Base-by-base conservation (phyloP, 2,329 filamentous ascomycete genomes). In the Cryphonectria japonica region DNA sequence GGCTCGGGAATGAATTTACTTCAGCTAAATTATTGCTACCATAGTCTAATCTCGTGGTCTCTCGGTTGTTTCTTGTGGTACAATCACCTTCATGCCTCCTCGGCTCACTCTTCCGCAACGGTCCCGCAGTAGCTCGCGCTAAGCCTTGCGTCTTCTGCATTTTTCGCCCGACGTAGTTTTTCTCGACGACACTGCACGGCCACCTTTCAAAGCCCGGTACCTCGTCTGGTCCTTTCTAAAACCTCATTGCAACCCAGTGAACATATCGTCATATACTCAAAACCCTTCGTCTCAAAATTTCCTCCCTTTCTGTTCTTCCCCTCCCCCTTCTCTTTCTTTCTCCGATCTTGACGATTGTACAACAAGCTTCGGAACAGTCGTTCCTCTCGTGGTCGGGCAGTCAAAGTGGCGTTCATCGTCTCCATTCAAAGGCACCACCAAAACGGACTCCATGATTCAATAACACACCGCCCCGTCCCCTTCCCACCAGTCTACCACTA, bases 371-470 rank as follows among this genome's bases (percentile, higher is more conserved):
- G 19, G 29, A 62, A 34, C 4, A 26, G 16, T 22, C 2, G 22
- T 32, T 34, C 13, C 32, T 13, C 2, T 14, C n/a, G 8, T 37
- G 41, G 3, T 26, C 19, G 8, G 32, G 43, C 34, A 19, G 14
- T 22, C 52, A 79, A 75, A 65, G 79, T 79, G 77, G 61, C 50
- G 14, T 66, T 59, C 52, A 50, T 67, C 41, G 43, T 65, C 43
- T 61, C 37, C 65, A 29, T 34, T 34, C 37, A 26, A 9, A 43
- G 74, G 75, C 37, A 61, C 19, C 57, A 41, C 41, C 29, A 50
- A 22, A 43, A 41, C 43, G 41, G 19, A 75, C 72, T 69, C 74
- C 73, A 84, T 83, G 82, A 79, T 81, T 81, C 84, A 83, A 85
- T 84, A 85, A 84, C 81, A 83, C 73, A 70, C 70, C 72, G 69